These are phyloP conservation scores for Primulina huaijiensis DNA, from an alignment of 257 asterid species.

Conservation along the genomic window DNA sequence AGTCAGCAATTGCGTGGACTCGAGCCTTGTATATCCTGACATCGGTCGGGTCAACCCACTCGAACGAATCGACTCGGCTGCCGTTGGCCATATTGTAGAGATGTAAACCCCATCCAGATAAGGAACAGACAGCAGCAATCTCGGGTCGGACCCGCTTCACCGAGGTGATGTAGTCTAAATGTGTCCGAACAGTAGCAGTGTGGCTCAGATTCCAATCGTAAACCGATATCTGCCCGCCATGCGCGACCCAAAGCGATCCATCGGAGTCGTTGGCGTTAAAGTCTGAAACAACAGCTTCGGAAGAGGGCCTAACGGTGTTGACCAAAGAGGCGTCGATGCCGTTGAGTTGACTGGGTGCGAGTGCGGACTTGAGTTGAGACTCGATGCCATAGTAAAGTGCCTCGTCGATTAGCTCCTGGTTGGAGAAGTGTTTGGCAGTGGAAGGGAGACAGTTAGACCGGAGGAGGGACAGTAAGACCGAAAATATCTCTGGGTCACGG, in stretches of 20 bases:
- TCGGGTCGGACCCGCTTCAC: constrained; percentile 46
- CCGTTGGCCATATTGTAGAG: constrained; percentile 68
- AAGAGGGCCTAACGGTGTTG: constrained; percentile 54
- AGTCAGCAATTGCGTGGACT: constrained; percentile 66
- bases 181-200: constrained; percentile 67
- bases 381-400: constrained; percentile 84
- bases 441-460: constrained; percentile 88
- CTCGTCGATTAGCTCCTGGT: constrained; percentile 78
- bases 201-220: constrained; percentile 85
- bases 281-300: constrained; percentile 71
- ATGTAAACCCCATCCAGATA: constrained; percentile 58
- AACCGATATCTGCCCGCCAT: constrained; percentile 85
- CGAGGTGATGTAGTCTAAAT: constrained; percentile 57
- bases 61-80: constrained; percentile 58
- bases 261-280: constrained; percentile 72
- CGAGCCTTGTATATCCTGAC: constrained; percentile 81
- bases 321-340: constrained; percentile 64
- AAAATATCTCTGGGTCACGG: constrained; percentile 92
- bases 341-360: constrained; percentile 57
- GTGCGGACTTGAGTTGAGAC: constrained; percentile 63
- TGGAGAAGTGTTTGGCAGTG: constrained; percentile 73
- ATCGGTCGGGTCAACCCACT: constrained; percentile 83
- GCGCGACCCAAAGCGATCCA: constrained; percentile 80
- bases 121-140: constrained; percentile 67
- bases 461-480: constrained; percentile 82